Percentiles rank a stretch among this genome's conserved stretches.
Evolutionary conservation across 192 early-diverging fungal genomes (phyloP).

Genomic region (Backusella circina): DNA sequence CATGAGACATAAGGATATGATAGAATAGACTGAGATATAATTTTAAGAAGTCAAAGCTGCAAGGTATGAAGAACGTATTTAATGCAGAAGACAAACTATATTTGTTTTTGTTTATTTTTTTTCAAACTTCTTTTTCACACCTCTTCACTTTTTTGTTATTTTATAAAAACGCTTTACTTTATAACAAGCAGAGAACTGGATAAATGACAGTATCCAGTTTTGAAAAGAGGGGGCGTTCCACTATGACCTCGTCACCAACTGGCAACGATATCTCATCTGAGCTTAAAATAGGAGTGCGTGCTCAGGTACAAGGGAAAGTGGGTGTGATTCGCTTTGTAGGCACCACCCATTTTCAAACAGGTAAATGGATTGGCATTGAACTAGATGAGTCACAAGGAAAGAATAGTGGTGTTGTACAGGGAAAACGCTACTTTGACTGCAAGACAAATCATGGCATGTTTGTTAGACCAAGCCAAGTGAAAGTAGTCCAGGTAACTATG

Average conservation of each 20-base stretch:
- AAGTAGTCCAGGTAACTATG: background rate
- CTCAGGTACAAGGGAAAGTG: conserved; percentile 49
- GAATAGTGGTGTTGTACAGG: conserved; percentile 75
- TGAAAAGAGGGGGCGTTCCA: background rate
- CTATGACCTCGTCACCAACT: background rate
- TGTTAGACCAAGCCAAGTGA: conserved; percentile 66
- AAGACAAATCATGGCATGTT: conserved; percentile 70
- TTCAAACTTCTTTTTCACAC: background rate
- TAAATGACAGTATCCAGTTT: background rate
- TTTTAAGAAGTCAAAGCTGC: background rate
- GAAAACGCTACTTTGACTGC: conserved; percentile 79
- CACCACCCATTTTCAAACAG: conserved; percentile 75
- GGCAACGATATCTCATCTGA: conserved; percentile 16
- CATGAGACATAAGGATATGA: too few relatives aligned
- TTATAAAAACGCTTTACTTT: background rate
- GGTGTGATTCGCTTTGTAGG: conserved; percentile 84
- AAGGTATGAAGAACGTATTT: background rate
- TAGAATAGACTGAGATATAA: too few relatives aligned
- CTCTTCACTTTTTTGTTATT: background rate
- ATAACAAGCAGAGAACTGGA: background rate
- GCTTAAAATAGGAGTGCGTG: conserved; percentile 39
- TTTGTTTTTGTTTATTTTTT: conserved; percentile 2
- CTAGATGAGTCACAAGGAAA: conserved; percentile 72
- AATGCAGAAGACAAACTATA: background rate
- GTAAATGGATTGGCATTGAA: conserved; percentile 90